Evolutionary conservation across 2,329 filamentous ascomycete species (phyloP).

Genomic region (Golovinomyces cichoracearum): DNA sequence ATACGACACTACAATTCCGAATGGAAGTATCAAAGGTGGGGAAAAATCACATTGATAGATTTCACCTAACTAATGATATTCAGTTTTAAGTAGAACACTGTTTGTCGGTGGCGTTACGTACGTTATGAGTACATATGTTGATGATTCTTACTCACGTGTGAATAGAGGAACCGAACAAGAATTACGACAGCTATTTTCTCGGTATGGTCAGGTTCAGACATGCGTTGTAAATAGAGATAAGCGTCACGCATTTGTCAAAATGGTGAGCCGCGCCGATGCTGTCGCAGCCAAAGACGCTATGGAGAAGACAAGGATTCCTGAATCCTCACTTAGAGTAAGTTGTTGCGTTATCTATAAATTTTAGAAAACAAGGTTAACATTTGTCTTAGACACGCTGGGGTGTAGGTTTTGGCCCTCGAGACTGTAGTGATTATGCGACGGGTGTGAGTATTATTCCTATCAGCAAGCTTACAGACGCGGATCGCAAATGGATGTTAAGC

Average conservation of each 20-base stretch:
- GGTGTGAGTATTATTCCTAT: constrained; percentile 89
- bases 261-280: constrained; percentile 72
- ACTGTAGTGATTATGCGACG: constrained; percentile 86
- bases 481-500: constrained; percentile 88
- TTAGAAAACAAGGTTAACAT: neutral
- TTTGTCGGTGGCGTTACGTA: constrained; percentile 90
- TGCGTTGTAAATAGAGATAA: constrained; percentile 98
- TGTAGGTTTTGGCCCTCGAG: constrained; percentile 84
- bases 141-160: constrained; percentile 11
- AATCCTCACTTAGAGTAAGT: constrained; percentile 21
- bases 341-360: neutral
- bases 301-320: constrained; percentile 49
- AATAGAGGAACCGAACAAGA: constrained; percentile 50
- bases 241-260: constrained; percentile 95
- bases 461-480: constrained; percentile 73
- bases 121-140: constrained; percentile 17
- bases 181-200: constrained; percentile 52
- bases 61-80: constrained; percentile 7
- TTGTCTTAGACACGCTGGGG: constrained; percentile 66
- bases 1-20: constrained; percentile 46
- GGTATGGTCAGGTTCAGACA: constrained; percentile 72
- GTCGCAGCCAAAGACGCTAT: constrained; percentile 64
- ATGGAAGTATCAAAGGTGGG: constrained; percentile 51
- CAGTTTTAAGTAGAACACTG: constrained; percentile 71
- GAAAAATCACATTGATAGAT: neutral